Base-by-base conservation (phyloP, 352 stramenopile species). In the Globisporangium middletonii region DNA sequence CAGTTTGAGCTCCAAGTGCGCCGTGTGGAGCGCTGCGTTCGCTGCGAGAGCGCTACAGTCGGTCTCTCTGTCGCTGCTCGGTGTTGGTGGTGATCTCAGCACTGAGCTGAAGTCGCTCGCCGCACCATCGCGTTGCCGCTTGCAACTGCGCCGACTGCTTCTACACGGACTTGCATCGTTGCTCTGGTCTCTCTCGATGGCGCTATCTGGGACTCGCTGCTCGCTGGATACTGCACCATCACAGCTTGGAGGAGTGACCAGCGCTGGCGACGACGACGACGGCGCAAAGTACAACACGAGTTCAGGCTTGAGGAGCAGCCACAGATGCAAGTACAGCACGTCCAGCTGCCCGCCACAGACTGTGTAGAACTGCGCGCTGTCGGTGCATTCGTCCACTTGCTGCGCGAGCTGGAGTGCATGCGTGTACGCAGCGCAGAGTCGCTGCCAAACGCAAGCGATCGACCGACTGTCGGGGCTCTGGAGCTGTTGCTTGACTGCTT, bases 261-360 rank as follows among this genome's bases (percentile, higher is more conserved):
- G 33, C 33, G 1, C 3, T 30, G 27, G 2, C 16, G 13, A 28
- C 19, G 11, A 37, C 28, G 28, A 7, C 11, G 5, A 26, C 9
- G 55, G 13, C 18, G n/a, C 46, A 28, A 61, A 61, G 37, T 61
- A 18, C 6, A 6, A 18, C 37, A 26, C 55, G 3, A 61, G 28
- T 37, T 55, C 35, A 0, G 55, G 55, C 38, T 49, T 50, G 18
- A 55, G 47, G 18, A 61, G 38, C 37, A 61, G 37, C 55, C 55
- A 61, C 18, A 55, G 47, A 33, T 50, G 55, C 47, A 61, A 18
- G n/a, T 61, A 61, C 37, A 60, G 55, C 55, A 55, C 55, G 33
- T 55, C 55, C 11, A 61, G 27, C 1, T 16, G 55, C 4, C 55
- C 55, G 12, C 27, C 26, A 27, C 55, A 55, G 16, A 37, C n/a